Percentiles rank a stretch among this genome's conserved stretches.
phyloP scores from a whole-genome alignment of 306 rosid genomes.

The Sophora flavescens region DNA sequence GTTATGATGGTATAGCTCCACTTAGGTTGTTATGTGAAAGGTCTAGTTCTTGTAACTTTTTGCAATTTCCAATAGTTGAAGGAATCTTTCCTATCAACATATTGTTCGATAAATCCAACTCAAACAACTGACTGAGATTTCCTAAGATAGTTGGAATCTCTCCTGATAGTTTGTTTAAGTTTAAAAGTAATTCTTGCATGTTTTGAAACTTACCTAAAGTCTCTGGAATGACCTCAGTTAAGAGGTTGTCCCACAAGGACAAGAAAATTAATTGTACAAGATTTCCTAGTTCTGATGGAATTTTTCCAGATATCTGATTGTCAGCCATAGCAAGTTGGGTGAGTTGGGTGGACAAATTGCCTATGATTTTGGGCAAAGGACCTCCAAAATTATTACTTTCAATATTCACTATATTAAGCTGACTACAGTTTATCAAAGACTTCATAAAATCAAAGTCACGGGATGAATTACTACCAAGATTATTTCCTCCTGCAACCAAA shows the following conservation, averaged over 20 bases:
- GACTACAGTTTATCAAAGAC: neutral
- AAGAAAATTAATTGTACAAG: neutral
- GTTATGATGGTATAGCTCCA: neutral
- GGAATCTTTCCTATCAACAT: neutral
- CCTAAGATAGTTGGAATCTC: neutral
- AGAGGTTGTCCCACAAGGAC: no score
- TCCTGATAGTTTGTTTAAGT: no score
- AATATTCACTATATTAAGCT: no score
- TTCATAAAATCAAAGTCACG: neutral
- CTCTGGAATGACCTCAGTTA: no score
- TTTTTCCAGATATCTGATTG: neutral
- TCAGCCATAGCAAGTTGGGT: neutral
- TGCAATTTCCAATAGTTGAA: neutral
- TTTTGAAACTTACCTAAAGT: no score
- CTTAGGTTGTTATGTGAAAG: neutral
- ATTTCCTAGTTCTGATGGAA: neutral
- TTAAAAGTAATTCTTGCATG: no score
- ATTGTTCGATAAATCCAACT: no score
- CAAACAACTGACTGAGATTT: neutral
- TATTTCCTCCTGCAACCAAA: no score
- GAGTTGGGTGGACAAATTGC: neutral
- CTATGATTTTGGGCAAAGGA: neutral
- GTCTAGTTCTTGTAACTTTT: neutral
- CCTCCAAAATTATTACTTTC: neutral
- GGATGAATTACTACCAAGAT: no score